Evolutionary conservation across 148 eudicot genomes (phyloP).

Genomic region (Talinum fruticosum): DNA sequence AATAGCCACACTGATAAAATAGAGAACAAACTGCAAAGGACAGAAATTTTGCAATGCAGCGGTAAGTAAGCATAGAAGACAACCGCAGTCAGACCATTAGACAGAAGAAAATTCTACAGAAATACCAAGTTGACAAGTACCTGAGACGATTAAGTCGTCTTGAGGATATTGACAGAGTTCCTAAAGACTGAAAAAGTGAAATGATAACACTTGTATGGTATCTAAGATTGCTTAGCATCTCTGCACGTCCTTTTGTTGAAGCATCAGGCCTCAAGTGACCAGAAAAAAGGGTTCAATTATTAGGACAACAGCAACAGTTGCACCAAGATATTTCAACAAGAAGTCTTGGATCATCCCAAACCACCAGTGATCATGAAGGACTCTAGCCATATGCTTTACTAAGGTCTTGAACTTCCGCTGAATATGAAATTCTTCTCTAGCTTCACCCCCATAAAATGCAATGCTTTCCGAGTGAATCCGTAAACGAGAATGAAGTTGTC

Average conservation of each 20-base stretch:
- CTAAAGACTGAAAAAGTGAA: slow-evolving; percentile 89
- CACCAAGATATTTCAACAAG: slow-evolving; percentile 91
- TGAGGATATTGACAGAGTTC: slow-evolving; percentile 90
- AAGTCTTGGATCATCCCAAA: slow-evolving; percentile 99
- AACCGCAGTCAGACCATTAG: background rate
- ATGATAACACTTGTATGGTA: slow-evolving; percentile 94
- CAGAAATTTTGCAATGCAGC: background rate
- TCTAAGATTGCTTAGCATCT: slow-evolving; percentile 97
- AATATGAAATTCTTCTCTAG: slow-evolving; percentile 87
- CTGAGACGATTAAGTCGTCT: slow-evolving; percentile 92
- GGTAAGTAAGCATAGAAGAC: background rate
- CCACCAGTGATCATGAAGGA: slow-evolving; percentile 98
- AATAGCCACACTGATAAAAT: background rate
- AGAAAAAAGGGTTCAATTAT: slow-evolving; percentile 96
- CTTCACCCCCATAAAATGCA: slow-evolving; percentile 92
- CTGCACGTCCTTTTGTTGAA: slow-evolving; percentile 93
- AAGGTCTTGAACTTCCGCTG: slow-evolving; percentile 74
- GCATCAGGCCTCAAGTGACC: slow-evolving; percentile 83
- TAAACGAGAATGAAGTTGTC: slow-evolving; percentile 90
- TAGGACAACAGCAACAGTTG: slow-evolving; percentile 91
- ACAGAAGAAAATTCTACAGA: background rate
- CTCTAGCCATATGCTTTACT: slow-evolving; percentile 72
- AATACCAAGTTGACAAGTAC: slow-evolving; percentile 33
- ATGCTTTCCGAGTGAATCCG: slow-evolving; percentile 97
- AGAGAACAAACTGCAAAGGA: background rate